Percentiles rank a stretch among this genome's conserved stretches.
These are phyloP conservation scores for Globisporangium mamillatum DNA, from an alignment of 352 stramenopile species.

Conservation along the genomic window DNA sequence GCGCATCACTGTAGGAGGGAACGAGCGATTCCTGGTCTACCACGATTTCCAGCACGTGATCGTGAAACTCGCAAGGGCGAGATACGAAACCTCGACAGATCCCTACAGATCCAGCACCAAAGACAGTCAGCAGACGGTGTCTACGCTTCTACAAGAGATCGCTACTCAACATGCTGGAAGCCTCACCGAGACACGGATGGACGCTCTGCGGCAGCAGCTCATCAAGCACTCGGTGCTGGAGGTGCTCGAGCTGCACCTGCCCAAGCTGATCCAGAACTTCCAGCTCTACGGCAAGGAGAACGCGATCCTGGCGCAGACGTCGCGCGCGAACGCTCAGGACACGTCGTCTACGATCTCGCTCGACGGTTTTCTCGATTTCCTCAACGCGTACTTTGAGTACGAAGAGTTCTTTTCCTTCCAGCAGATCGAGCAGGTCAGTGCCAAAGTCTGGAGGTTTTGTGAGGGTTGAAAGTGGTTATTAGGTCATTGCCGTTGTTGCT, in stretches of 20 bases:
- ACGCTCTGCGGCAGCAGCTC: constrained; percentile 49
- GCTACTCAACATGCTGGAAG: neutral
- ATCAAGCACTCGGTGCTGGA: constrained; percentile 40
- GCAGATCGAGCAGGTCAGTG: constrained; percentile 32
- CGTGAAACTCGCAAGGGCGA: constrained; percentile 29
- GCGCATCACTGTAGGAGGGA: constrained; percentile 21
- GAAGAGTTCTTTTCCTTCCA: constrained; percentile 64
- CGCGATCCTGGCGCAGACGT: constrained; percentile 11
- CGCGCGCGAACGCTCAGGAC: constrained; percentile 14
- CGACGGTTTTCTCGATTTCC: constrained; percentile 73
- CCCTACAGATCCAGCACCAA: neutral
- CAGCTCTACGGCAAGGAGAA: constrained; percentile 51
- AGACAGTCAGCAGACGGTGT: constrained; percentile 28
- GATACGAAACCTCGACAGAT: neutral
- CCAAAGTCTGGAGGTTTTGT: neutral
- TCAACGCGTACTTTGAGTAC: constrained; percentile 79
- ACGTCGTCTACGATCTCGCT: constrained; percentile 44
- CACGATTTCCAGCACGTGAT: constrained; percentile 61
- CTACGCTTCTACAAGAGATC: constrained; percentile 36
- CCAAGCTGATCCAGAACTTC: constrained; percentile 49
- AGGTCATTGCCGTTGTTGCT: constrained; percentile 4
- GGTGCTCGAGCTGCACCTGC: constrained; percentile 45
- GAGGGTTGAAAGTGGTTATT: constrained; percentile 17
- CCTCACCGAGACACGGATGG: constrained; percentile 21
- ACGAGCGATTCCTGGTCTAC: constrained; percentile 47